A percentile compares a stretch with the other conserved stretches of the same genome.
phyloP scores from a whole-genome alignment of 345 rosid genomes.

The Zanthoxylum bungeanum region DNA sequence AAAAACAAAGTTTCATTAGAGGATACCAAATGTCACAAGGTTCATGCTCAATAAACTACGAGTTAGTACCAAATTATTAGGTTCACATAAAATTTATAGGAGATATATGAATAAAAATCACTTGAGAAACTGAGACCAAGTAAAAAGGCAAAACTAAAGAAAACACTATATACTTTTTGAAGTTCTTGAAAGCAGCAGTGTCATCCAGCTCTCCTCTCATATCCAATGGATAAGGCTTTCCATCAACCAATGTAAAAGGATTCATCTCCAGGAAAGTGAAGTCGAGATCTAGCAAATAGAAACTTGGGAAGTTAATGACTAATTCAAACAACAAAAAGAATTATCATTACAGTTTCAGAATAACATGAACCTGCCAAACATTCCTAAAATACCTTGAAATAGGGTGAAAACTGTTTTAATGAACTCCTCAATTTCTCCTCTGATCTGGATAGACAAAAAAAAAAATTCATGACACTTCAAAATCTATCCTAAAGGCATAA shows the following conservation, averaged over 20 bases:
- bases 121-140: background rate
- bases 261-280: constrained; percentile 99
- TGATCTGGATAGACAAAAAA: constrained; percentile 43
- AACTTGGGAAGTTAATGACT: constrained; percentile 11
- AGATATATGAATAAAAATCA: background rate
- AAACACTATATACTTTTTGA: constrained; percentile 62
- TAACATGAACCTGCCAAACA: background rate
- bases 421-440: constrained; percentile 63
- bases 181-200: constrained; percentile 97
- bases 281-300: constrained; percentile 65
- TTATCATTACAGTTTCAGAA: background rate
- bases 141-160: background rate
- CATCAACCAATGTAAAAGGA: constrained; percentile 85
- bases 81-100: background rate
- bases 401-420: constrained; percentile 67
- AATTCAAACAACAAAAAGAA: constrained; percentile 7
- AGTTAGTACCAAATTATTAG: background rate
- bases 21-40: constrained; percentile 8
- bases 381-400: constrained; percentile 58
- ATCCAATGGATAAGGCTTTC: constrained; percentile 96
- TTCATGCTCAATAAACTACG: background rate
- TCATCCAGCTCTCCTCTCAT: constrained; percentile 99
- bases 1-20: constrained; percentile 19
- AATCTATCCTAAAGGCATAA: background rate
- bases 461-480: constrained; percentile 4